Conservation (phyloP, 2,329 filamentous ascomycete genomes). For the Colletotrichum falcatum region DNA sequence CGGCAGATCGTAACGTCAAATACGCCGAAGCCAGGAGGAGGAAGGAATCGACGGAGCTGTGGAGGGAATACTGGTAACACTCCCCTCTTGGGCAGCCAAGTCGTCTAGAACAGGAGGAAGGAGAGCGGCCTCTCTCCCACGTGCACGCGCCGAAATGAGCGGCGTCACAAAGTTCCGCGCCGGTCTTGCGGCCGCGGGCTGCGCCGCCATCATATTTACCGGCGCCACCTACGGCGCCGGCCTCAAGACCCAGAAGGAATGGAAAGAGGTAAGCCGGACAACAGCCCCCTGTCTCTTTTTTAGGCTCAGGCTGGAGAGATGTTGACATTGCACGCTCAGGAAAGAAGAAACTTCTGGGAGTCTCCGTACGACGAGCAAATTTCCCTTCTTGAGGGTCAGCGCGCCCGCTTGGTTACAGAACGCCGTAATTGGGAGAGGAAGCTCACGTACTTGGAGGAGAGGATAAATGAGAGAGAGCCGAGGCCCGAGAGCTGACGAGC, state of each 20-base stretch:
- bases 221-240: conserved; percentile 62
- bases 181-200: conserved; percentile 54
- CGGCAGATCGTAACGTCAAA: conserved; percentile 31
- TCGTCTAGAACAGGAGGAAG: not conserved
- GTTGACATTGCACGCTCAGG: conserved; percentile 42
- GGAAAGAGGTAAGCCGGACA: conserved; percentile 52
- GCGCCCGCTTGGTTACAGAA: conserved; percentile 53
- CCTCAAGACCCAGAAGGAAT: conserved; percentile 62
- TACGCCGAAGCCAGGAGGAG: conserved; percentile 43
- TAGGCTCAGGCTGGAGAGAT: no score
- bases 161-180: conserved; percentile 44
- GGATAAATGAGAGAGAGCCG: conserved; percentile 53
- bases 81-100: not conserved
- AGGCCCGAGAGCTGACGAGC: conserved; percentile 23
- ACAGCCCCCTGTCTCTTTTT: not conserved
- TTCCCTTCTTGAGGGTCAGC: conserved; percentile 57
- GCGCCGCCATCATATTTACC: conserved; percentile 60
- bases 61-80: conserved; percentile 47
- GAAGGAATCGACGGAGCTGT: conserved; percentile 44
- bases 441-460: conserved; percentile 54
- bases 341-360: conserved; percentile 52
- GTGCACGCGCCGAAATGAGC: conserved; percentile 13
- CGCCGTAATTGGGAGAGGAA: conserved; percentile 56
- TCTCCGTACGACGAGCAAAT: conserved; percentile 59
- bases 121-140: not conserved